These are phyloP conservation scores for Lenwebbia sp. DNA, from an alignment of 345 rosid species.

Conservation along the genomic window DNA sequence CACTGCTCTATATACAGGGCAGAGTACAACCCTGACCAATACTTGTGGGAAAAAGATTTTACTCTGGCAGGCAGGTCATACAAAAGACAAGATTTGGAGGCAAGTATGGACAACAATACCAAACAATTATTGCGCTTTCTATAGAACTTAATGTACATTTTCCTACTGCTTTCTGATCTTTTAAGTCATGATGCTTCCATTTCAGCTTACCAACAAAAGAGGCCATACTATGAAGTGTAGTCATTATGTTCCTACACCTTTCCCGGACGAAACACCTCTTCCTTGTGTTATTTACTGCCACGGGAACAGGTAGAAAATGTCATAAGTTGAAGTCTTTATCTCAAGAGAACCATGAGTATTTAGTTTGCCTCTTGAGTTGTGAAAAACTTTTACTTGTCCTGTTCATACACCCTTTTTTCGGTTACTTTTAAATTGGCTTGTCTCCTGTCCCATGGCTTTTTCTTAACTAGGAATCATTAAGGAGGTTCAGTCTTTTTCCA, in stretches of 20 bases:
- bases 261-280: conserved; percentile 55
- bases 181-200: background rate
- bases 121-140: background rate
- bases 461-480: background rate
- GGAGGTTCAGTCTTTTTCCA: background rate
- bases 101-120: conserved; percentile 43
- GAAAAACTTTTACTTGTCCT: background rate
- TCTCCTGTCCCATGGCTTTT: background rate
- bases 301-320: conserved; percentile 65
- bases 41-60: conserved; percentile 87
- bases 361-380: background rate
- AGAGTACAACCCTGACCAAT: conserved; percentile 83
- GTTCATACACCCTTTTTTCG: background rate
- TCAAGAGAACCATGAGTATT: background rate
- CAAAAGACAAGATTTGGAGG: conserved; percentile 93
- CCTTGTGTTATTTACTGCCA: conserved; percentile 98
- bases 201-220: conserved; percentile 76
- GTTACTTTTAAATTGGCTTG: background rate
- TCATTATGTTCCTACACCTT: conserved; percentile 69
- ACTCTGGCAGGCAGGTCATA: conserved; percentile 66
- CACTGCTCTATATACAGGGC: conserved; percentile 37
- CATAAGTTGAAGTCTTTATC: background rate
- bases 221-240: conserved; percentile 84
- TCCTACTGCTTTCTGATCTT: background rate
- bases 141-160: background rate